phyloP scores from a whole-genome alignment of 1,139 yeast genomes.

The Suhomyces bokatorum region DNA sequence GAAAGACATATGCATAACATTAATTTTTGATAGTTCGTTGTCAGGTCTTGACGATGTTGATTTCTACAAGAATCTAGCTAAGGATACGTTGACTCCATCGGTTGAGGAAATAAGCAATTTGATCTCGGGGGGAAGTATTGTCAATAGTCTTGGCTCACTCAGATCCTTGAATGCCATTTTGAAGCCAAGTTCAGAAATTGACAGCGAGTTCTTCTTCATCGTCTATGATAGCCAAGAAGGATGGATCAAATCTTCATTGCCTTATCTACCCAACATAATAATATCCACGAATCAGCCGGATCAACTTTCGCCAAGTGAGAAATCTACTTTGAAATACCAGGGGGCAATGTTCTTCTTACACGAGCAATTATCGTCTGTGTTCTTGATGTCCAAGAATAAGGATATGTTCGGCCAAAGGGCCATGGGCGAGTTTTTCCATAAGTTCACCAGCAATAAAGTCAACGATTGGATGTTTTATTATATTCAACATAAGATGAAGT shows the following conservation, averaged over 20 bases:
- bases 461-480: slow-evolving; percentile 51
- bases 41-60: slow-evolving; percentile 22
- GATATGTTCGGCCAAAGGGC: slow-evolving; percentile 25
- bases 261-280: slow-evolving; percentile 32
- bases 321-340: slow-evolving; percentile 17
- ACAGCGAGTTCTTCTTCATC: slow-evolving; percentile 41
- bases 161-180: slow-evolving; percentile 25
- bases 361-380: slow-evolving; percentile 39
- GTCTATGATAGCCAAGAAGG: slow-evolving; percentile 31
- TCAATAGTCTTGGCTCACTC: slow-evolving; percentile 36
- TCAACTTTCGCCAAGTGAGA: slow-evolving; percentile 12
- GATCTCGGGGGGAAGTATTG: slow-evolving; percentile 20
- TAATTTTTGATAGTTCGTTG: slow-evolving; percentile 34
- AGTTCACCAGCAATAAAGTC: slow-evolving; percentile 38
- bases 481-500: slow-evolving; percentile 31
- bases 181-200: slow-evolving; percentile 21
- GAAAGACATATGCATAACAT: slow-evolving; percentile 25
- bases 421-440: slow-evolving; percentile 43
- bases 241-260: slow-evolving; percentile 40
- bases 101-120: slow-evolving; percentile 26
- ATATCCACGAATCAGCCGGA: slow-evolving; percentile 8
- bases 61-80: slow-evolving; percentile 27
- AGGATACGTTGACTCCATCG: slow-evolving; percentile 22
- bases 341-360: slow-evolving; percentile 42
- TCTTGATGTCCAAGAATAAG: slow-evolving; percentile 26